Evolutionary conservation across 2,329 filamentous ascomycete species (phyloP).

Genomic region (Pyrenophora teres): DNA sequence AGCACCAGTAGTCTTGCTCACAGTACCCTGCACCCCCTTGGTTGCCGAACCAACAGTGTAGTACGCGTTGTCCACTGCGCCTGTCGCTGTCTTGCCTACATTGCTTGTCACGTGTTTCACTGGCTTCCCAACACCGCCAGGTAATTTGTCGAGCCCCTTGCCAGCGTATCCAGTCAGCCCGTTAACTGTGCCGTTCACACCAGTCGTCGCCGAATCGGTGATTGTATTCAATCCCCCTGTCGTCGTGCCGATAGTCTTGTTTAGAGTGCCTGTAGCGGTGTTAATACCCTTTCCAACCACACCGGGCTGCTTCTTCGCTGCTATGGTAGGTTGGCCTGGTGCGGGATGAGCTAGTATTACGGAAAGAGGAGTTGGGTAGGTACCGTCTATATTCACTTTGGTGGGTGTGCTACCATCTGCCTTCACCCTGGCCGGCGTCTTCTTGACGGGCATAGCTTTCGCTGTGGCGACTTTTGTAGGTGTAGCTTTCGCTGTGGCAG

Average conservation of each 20-base stretch:
- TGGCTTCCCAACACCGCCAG: constrained; percentile 42
- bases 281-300: constrained; percentile 42
- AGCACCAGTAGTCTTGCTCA: constrained; percentile 51
- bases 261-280: constrained; percentile 42
- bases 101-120: constrained; percentile 49
- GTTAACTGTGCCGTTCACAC: constrained; percentile 44
- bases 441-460: constrained; percentile 34
- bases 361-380: constrained; percentile 34
- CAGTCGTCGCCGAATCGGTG: constrained; percentile 45
- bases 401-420: constrained; percentile 9
- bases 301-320: constrained; percentile 40
- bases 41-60: constrained; percentile 50
- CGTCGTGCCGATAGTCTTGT: constrained; percentile 43
- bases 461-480: constrained; percentile 15
- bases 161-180: constrained; percentile 46
- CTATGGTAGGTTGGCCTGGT: constrained; percentile 23
- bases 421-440: constrained; percentile 24
- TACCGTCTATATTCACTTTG: constrained; percentile 29
- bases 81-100: constrained; percentile 51
- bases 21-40: constrained; percentile 50
- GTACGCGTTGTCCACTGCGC: constrained; percentile 47
- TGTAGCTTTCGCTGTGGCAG: constrained; percentile 11
- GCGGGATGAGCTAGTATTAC: constrained; percentile 34
- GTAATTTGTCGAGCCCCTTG: constrained; percentile 44
- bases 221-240: constrained; percentile 45